Evolutionary conservation across 2,329 filamentous ascomycete species (phyloP).

Genomic region (Teratosphaeria pseudoeucalypti): DNA sequence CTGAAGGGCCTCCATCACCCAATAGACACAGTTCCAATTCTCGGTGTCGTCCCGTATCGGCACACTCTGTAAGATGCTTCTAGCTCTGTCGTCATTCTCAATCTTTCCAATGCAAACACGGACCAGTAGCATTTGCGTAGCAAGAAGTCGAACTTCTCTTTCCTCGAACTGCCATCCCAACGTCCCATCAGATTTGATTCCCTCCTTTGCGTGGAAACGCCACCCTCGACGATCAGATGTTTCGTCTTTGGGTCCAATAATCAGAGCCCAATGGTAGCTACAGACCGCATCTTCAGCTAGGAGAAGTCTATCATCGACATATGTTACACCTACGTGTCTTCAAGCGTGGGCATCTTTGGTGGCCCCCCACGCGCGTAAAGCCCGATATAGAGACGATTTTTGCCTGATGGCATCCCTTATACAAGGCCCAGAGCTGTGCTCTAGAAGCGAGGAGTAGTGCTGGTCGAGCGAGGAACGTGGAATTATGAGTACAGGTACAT

Average conservation of each 20-base stretch:
- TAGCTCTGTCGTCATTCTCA: conserved; percentile 24
- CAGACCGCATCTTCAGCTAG: not conserved
- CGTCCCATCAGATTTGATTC: not conserved
- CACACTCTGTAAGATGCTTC: conserved; percentile 23
- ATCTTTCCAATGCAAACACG: conserved; percentile 33
- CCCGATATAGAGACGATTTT: not conserved
- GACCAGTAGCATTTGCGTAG: conserved; percentile 17
- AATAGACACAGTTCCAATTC: conserved; percentile 32
- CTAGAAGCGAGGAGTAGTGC: too few species aligned
- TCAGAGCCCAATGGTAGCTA: not conserved
- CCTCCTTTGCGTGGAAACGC: not conserved
- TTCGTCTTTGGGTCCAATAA: not conserved
- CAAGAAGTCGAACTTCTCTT: not conserved
- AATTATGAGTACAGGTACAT: too few species aligned
- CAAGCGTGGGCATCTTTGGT: not conserved
- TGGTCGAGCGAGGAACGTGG: too few species aligned
- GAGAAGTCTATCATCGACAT: not conserved
- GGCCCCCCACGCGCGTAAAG: not conserved
- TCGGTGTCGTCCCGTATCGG: conserved; percentile 24
- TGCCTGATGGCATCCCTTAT: not conserved
- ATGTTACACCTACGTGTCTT: not conserved
- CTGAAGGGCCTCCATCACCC: conserved; percentile 29
- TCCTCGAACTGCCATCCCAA: not conserved
- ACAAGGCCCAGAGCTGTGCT: too few species aligned
- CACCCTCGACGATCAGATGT: not conserved